Evolutionary conservation across 768 basidiomycete species (phyloP).

Genomic region (Naganishia antarctica): DNA sequence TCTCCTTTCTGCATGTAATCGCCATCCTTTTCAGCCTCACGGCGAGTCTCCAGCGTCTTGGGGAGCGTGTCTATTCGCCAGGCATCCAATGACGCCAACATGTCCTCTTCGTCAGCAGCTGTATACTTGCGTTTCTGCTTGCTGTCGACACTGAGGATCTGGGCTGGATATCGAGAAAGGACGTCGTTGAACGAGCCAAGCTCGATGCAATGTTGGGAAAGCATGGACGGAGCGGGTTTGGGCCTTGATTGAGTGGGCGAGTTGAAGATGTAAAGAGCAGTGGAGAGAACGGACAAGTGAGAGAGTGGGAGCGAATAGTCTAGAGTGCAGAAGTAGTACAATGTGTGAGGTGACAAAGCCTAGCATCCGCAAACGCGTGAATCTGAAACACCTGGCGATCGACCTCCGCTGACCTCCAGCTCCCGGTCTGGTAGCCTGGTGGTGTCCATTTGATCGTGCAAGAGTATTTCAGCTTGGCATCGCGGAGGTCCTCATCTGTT

Average conservation of each 20-base stretch:
- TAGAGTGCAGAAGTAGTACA: too few species aligned
- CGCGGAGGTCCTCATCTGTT: too few species aligned
- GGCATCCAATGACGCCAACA: slow-evolving; percentile 3
- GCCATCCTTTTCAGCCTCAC: neutral
- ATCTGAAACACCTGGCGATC: neutral
- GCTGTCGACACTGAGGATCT: neutral
- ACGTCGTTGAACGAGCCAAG: neutral
- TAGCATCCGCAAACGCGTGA: neutral
- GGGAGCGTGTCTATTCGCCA: slow-evolving; percentile 12
- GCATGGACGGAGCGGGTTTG: neutral
- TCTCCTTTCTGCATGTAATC: slow-evolving; percentile 14
- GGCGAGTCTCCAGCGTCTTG: neutral
- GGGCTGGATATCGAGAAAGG: neutral
- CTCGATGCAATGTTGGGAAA: neutral
- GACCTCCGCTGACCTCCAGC: too few species aligned
- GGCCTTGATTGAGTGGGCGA: neutral
- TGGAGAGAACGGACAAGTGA: neutral
- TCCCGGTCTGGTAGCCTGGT: too few species aligned
- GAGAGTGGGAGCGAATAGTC: too few species aligned
- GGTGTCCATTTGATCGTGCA: too few species aligned
- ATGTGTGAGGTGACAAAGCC: too few species aligned
- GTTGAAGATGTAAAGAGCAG: neutral
- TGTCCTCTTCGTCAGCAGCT: neutral
- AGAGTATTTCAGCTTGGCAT: too few species aligned
- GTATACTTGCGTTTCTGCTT: slow-evolving; percentile 5